Evolutionary conservation across 768 basidiomycete species (phyloP).

Genomic region (Suillus plorans): DNA sequence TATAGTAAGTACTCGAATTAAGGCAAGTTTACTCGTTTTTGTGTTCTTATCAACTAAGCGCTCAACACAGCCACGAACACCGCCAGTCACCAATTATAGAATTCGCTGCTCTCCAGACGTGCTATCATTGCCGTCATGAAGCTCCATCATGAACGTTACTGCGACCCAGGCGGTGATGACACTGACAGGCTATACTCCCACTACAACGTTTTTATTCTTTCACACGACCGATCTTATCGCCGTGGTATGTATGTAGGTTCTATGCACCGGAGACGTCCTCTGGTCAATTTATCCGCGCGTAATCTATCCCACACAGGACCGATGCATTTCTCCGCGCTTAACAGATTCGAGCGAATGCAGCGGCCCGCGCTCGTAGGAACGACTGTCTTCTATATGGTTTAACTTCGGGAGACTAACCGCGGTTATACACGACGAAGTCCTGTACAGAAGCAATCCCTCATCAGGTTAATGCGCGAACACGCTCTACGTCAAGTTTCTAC

Average conservation of each 20-base stretch:
- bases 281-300: neutral
- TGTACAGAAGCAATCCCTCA: neutral
- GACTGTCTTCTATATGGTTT: neutral
- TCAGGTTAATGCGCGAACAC: neutral
- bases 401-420: neutral
- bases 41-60: conserved; percentile 1
- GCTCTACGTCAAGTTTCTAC: neutral
- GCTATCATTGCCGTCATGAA: conserved; percentile 3
- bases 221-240: neutral
- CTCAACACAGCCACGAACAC: neutral
- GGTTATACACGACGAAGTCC: neutral
- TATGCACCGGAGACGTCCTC: neutral
- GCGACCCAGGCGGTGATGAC: conserved; percentile 1
- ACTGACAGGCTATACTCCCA: conserved; percentile 4
- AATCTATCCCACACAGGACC: neutral
- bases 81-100: conserved; percentile 3
- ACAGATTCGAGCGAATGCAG: neutral
- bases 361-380: neutral
- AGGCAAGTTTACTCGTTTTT: neutral
- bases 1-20: neutral
- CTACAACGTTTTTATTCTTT: neutral
- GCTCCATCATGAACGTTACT: conserved; percentile 4
- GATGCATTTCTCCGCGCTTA: neutral
- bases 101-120: neutral
- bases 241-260: neutral